Percentiles rank a stretch among this genome's conserved stretches.
Evolutionary conservation across 257 asterid species (phyloP).

Genomic region (Eucommia ulmoides): DNA sequence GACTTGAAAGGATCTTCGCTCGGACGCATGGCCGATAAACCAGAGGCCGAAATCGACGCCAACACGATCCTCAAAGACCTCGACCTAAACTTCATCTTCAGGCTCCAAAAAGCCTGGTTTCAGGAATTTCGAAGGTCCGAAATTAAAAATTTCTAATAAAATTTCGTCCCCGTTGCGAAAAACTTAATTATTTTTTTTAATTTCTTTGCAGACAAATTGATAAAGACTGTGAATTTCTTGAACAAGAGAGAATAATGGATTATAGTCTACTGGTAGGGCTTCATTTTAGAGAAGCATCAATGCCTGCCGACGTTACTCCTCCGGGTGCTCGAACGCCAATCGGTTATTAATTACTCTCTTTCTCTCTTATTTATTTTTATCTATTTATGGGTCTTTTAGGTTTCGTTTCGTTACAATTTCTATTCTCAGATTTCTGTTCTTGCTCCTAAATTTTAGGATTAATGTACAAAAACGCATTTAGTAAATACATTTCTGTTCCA

Average conservation of each 20-base stretch:
- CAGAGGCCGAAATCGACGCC: conserved; percentile 17
- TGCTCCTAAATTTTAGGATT: no score
- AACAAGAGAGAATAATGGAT: conserved; percentile 71
- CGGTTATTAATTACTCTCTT: conserved; percentile 28
- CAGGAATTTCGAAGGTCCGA: conserved; percentile 11
- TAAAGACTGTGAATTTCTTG: conserved; percentile 63
- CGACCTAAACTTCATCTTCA: conserved; percentile 17
- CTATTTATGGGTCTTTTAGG: neutral
- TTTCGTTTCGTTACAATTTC: neutral
- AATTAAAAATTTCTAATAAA: neutral
- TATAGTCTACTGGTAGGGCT: conserved; percentile 71
- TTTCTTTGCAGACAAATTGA: conserved; percentile 52
- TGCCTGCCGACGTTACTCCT: conserved; percentile 22
- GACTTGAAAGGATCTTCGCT: conserved; percentile 22
- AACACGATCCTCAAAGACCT: conserved; percentile 20
- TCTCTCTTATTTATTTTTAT: no score
- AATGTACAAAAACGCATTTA: no score
- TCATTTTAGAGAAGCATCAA: conserved; percentile 40
- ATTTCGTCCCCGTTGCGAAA: no score
- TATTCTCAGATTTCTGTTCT: no score
- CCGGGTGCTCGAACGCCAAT: conserved; percentile 23
- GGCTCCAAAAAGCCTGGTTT: conserved; percentile 12
- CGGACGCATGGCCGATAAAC: conserved; percentile 17
- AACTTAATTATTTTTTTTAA: no score
- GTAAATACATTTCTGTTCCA: no score